A percentile compares a stretch with the other conserved stretches of the same genome.
Conservation (phyloP, 2,329 filamentous ascomycete species). For the Stagonosporopsis rhizophila region DNA sequence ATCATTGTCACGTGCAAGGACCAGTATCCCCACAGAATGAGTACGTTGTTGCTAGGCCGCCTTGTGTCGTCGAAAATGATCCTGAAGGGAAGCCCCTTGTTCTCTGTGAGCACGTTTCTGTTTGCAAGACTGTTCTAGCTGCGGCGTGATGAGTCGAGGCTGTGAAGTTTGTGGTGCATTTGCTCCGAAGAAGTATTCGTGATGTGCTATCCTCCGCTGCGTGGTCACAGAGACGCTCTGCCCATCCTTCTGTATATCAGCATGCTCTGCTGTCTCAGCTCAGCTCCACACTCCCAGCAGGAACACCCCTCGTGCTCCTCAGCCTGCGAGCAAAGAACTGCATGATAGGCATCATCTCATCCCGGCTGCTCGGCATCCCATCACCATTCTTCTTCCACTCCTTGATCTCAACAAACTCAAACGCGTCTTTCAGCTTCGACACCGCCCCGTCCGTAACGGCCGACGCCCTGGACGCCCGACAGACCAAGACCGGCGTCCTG, state of each 20-base stretch:
- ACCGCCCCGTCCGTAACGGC: slow-evolving; percentile 69
- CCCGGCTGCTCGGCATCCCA: slow-evolving; percentile 80
- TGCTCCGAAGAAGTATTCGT: too few species aligned
- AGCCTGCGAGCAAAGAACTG: slow-evolving; percentile 76
- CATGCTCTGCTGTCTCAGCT: slow-evolving; percentile 19
- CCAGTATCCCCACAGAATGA: too few species aligned
- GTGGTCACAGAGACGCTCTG: not conserved
- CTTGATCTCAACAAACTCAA: slow-evolving; percentile 56
- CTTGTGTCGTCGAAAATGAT: not conserved
- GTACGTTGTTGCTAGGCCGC: too few species aligned
- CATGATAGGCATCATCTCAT: slow-evolving; percentile 93
- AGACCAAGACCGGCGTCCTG: slow-evolving; percentile 69
- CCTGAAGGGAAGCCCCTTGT: not conserved
- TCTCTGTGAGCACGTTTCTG: too few species aligned
- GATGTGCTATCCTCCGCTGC: not conserved
- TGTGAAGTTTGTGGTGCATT: too few species aligned
- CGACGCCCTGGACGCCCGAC: slow-evolving; percentile 59
- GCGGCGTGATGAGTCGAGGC: too few species aligned
- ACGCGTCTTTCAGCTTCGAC: slow-evolving; percentile 69
- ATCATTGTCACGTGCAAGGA: slow-evolving; percentile 2
- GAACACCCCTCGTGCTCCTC: slow-evolving; percentile 60
- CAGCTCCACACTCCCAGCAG: slow-evolving; percentile 61
- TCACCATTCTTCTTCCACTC: slow-evolving; percentile 67
- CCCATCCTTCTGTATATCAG: not conserved
- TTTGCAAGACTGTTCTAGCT: too few species aligned